Evolutionary conservation across 768 basidiomycete genomes (phyloP).

Genomic region (Lactarius pseudohatsudake): DNA sequence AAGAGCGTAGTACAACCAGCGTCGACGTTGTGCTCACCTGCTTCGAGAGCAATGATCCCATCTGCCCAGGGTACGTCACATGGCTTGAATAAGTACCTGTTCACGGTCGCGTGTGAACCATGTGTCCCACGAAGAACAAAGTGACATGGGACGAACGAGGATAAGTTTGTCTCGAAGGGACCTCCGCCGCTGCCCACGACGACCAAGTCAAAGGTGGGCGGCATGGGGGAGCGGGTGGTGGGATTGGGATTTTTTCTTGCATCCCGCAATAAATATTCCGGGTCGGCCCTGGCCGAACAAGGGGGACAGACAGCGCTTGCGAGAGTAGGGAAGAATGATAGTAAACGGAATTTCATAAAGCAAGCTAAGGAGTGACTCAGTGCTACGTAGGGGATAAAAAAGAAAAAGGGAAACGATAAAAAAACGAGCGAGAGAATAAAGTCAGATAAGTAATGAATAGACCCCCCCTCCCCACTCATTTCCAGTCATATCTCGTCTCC

Average conservation of each 20-base stretch:
- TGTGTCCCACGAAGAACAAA: constrained; percentile 19
- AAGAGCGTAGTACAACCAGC: not conserved
- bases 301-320: constrained; percentile 13
- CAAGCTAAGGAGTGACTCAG: constrained; percentile 9
- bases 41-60: constrained; percentile 83
- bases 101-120: constrained; percentile 18
- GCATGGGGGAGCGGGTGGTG: constrained; percentile 36
- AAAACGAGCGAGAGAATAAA: constrained; percentile 15
- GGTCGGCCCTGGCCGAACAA: constrained; percentile 21
- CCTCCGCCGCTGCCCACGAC: constrained; percentile 81
- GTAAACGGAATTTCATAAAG: constrained; percentile 1
- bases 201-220: constrained; percentile 65
- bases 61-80: constrained; percentile 66
- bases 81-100: constrained; percentile 88
- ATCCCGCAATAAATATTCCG: constrained; percentile 19
- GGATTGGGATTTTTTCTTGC: not conserved
- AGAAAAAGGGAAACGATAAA: not conserved
- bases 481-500: not conserved
- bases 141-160: constrained; percentile 56
- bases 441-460: not conserved
- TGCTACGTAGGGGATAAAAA: not conserved
- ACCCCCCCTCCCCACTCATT: not conserved
- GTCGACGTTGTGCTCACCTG: constrained; percentile 52
- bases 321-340: not conserved
- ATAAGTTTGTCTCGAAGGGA: constrained; percentile 85